Evolutionary conservation across 192 early-diverging fungal genomes (phyloP).

Genomic region (Chytriomyces hyalinus): DNA sequence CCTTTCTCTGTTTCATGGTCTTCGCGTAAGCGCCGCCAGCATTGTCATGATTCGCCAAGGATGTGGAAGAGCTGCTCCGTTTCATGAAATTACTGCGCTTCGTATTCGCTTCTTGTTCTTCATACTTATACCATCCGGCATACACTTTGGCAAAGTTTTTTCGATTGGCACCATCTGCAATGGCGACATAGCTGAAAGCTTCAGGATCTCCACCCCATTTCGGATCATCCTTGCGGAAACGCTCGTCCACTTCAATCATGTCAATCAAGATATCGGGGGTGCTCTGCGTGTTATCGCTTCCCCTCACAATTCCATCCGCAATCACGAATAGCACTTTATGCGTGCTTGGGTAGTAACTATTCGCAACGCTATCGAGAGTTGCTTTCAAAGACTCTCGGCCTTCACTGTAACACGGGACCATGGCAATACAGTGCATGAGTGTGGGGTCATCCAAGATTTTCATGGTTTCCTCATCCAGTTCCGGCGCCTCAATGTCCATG

Average conservation of each 20-base stretch:
- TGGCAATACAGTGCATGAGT: conserved; percentile 62
- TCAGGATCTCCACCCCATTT: conserved; percentile 45
- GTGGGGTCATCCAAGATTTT: conserved; percentile 50
- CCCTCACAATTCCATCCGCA: conserved; percentile 74
- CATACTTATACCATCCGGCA: conserved; percentile 53
- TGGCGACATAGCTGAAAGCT: conserved; percentile 67
- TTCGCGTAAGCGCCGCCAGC: conserved; percentile 11
- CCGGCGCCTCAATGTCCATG: conserved; percentile 42
- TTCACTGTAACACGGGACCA: conserved; percentile 93
- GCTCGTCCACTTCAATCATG: conserved; percentile 66
- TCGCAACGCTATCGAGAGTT: conserved; percentile 86
- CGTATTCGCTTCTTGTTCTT: conserved; percentile 10
- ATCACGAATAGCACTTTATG: conserved; percentile 90
- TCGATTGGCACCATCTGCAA: conserved; percentile 88
- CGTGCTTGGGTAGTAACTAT: conserved; percentile 81
- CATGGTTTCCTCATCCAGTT: conserved; percentile 37
- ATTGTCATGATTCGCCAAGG: background rate
- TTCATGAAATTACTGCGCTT: conserved; percentile 11
- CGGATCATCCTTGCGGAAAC: conserved; percentile 52
- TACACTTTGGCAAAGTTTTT: conserved; percentile 89
- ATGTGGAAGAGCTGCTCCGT: background rate
- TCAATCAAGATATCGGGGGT: conserved; percentile 87
- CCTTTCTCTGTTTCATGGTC: conserved; percentile 39
- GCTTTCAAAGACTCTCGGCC: conserved; percentile 72
- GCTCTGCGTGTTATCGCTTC: conserved; percentile 76